phyloP scores from a whole-genome alignment of 495 filamentous ascomycete species.

The Sordaria brevicollis region DNA sequence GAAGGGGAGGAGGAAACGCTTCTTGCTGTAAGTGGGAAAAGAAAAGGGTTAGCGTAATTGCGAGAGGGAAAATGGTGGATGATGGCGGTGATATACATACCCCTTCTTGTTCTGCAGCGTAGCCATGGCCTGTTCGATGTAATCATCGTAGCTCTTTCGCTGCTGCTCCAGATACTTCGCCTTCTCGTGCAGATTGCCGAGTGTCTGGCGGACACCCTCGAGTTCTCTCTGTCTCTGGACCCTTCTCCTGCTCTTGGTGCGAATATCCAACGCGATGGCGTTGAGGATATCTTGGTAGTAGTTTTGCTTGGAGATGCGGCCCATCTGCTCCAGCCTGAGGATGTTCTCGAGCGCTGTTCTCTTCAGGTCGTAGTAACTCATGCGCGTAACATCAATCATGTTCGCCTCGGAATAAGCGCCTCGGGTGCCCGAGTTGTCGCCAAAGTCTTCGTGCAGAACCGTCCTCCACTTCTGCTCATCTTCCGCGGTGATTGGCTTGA shows the following conservation, averaged over 20 bases:
- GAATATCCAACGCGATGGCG: slow-evolving; percentile 91
- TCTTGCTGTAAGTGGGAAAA: slow-evolving; percentile 46
- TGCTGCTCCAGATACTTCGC: slow-evolving; percentile 87
- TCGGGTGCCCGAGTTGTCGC: slow-evolving; percentile 53
- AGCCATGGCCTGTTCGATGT: slow-evolving; percentile 97
- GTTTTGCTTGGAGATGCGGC: slow-evolving; percentile 82
- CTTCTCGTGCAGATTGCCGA: slow-evolving; percentile 80
- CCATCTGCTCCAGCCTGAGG: slow-evolving; percentile 70
- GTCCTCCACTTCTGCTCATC: slow-evolving; percentile 83
- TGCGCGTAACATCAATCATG: slow-evolving; percentile 76
- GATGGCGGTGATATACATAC: slow-evolving; percentile 20
- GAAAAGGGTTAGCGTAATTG: slow-evolving; percentile 6
- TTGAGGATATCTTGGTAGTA: slow-evolving; percentile 95
- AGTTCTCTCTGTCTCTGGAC: slow-evolving; percentile 85
- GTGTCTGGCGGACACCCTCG: slow-evolving; percentile 76
- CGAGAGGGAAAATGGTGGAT: background rate
- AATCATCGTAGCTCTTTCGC: slow-evolving; percentile 95
- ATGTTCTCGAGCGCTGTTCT: slow-evolving; percentile 89
- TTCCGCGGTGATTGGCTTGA: slow-evolving; percentile 75
- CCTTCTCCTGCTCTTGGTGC: slow-evolving; percentile 86
- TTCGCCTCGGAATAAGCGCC: slow-evolving; percentile 89
- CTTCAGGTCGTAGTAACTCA: slow-evolving; percentile 90
- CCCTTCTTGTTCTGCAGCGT: slow-evolving; percentile 98
- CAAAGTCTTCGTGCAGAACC: slow-evolving; percentile 75
- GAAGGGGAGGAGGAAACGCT: slow-evolving; percentile 89